A percentile compares a stretch with the other conserved stretches of the same genome.
phyloP scores from a whole-genome alignment of 805 yeast species.

The Wickerhamomyces xylosicus region DNA sequence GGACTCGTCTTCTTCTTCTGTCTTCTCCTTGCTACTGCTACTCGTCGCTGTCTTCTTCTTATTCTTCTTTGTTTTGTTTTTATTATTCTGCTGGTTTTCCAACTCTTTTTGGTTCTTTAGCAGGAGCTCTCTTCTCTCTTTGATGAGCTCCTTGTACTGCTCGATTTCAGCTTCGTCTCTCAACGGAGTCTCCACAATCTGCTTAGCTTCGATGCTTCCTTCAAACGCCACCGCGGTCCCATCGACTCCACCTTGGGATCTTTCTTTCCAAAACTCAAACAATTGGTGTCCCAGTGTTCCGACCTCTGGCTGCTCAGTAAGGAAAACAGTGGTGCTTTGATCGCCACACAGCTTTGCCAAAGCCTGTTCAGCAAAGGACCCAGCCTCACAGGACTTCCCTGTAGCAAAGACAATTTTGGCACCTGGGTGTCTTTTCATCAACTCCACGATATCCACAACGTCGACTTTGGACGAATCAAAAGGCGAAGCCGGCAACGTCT shows the following conservation, averaged over 20 bases:
- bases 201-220: too few species aligned
- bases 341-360: constrained; percentile 47
- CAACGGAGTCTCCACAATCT: too few species aligned
- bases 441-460: constrained; percentile 44
- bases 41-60: too few species aligned
- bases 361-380: constrained; percentile 46
- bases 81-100: constrained; percentile 20
- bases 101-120: constrained; percentile 21
- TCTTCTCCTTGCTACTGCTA: too few species aligned
- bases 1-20: constrained; percentile 16
- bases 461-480: constrained; percentile 64
- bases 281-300: constrained; percentile 40
- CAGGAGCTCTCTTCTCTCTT: constrained; percentile 34
- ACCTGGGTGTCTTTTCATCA: constrained; percentile 40
- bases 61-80: too few species aligned
- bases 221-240: constrained; percentile 30
- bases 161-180: too few species aligned
- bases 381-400: constrained; percentile 53
- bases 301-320: constrained; percentile 55
- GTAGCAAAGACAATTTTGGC: constrained; percentile 78
- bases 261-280: constrained; percentile 39
- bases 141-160: too few species aligned
- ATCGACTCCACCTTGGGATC: too few species aligned
- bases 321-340: constrained; percentile 56
- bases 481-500: constrained; percentile 59